Base-by-base conservation (phyloP, 2,329 filamentous ascomycete genomes). In the Didymellaceae sp. region DNA sequence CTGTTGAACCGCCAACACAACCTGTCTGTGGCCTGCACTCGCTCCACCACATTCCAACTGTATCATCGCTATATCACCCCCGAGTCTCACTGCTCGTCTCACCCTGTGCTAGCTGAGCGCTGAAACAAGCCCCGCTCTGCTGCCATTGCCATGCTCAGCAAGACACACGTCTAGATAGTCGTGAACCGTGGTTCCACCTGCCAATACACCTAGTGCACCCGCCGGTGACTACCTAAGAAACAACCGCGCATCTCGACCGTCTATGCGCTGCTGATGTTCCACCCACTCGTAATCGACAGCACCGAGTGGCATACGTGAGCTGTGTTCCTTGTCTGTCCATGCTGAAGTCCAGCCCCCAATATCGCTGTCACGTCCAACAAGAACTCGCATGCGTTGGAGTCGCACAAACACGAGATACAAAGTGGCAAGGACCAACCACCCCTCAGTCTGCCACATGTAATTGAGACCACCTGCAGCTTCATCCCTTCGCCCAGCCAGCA, bases 161-260 rank as follows among this genome's bases (percentile, higher is more conserved):
- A 43, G 32, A 42, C 43, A 42, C 21, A 11, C 25, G 9, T 46
- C 25, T 22, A 28, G 20, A 33, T 26, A 38, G 18, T 17, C 31
- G 20, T 32, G 30, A 42, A 24, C 28, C 26, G 3, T 28, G 31
- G 42, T 46, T 41, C 43, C 38, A 42, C 48, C 42, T 38, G 25
- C 38, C 42, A 42, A 46, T 52, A 45, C 25, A 42, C 16, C 45
- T 42, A 46, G 48, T 42, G 43, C 21, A 35, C 41, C 40, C 37
- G 33, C 48, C 42, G 35, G 31, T 35, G 32, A 26, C 42, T n/a
- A 32, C 31, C 48, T 38, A 42, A 42, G 31, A 37, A 46, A 46
- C n/a, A n/a, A 32, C 24, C 31, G 24, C 16, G 42, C 26, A 14
- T 32, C 13, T 18, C 34, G 42, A 43, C 11, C 20, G 31, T 32